Conservation (phyloP, 441 rosid species). For the Aquilaria agallochum region DNA sequence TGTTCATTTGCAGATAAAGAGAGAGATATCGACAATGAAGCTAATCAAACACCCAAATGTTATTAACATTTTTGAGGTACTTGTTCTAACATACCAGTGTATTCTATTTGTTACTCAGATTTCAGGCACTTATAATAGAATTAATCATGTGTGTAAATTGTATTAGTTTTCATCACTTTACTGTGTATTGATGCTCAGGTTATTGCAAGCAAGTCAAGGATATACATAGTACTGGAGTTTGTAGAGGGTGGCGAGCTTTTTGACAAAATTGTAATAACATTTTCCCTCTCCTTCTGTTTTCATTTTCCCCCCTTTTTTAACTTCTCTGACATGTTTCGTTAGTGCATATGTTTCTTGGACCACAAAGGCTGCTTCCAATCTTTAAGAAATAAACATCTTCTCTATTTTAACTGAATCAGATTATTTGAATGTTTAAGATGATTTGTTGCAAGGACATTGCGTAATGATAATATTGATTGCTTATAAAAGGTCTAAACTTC, state of each 20-base stretch:
- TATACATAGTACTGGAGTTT: constrained; percentile 84
- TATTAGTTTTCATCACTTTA: not conserved
- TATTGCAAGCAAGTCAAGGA: constrained; percentile 89
- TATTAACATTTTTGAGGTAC: constrained; percentile 76
- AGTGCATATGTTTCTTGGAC: no score
- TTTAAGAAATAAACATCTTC: no score
- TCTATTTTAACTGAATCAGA: no score
- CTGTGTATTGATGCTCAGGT: constrained; percentile 34
- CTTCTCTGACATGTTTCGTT: no score
- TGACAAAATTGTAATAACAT: constrained; percentile 75
- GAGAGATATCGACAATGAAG: constrained; percentile 95
- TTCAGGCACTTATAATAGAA: no score
- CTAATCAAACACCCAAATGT: constrained; percentile 94
- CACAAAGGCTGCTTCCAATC: not conserved
- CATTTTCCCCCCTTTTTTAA: no score
- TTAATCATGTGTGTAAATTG: not conserved
- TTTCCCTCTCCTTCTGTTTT: no score
- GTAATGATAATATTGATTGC: no score
- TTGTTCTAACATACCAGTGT: not conserved
- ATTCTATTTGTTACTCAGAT: not conserved
- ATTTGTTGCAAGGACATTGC: no score
- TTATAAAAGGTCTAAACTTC: no score
- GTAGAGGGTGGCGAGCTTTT: constrained; percentile 94
- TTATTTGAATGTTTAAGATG: no score
- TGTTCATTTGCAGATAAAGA: constrained; percentile 52